Percentiles rank a stretch among this genome's conserved stretches.
Conservation (phyloP, 306 rosid genomes). For the Glycine tomentella region DNA sequence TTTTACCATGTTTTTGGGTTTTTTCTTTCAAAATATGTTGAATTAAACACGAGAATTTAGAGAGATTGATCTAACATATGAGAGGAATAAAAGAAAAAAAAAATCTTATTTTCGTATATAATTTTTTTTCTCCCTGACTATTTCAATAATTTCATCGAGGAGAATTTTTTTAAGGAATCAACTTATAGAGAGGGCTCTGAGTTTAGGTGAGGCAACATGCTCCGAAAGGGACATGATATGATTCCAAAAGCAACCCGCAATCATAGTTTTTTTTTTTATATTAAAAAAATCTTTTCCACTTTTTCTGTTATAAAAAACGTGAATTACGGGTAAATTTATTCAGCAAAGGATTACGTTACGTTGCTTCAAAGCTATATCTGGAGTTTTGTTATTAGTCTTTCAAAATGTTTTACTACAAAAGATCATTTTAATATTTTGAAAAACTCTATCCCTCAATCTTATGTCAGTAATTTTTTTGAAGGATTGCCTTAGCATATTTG, state of each 20-base stretch:
- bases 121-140: not conserved
- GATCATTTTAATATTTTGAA: not conserved
- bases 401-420: too few species aligned
- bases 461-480: not conserved
- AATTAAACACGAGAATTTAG: not conserved
- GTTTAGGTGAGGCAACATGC: slow-evolving; percentile 35
- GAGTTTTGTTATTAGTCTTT: too few species aligned
- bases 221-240: slow-evolving; percentile 37
- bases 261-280: not conserved
- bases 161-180: slow-evolving; percentile 1
- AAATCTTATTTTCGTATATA: not conserved
- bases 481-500: not conserved
- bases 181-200: not conserved
- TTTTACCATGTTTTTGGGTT: not conserved
- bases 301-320: slow-evolving; percentile 49
- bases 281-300: not conserved
- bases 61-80: not conserved
- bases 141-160: too few species aligned
- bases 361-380: not conserved
- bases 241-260: slow-evolving; percentile 33
- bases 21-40: too few species aligned
- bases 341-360: not conserved
- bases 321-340: slow-evolving; percentile 23
- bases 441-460: not conserved
- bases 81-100: not conserved